Percentiles rank a stretch among this genome's conserved stretches.
Evolutionary conservation across 371 early-diverging fungal genomes (phyloP).

Genomic region (Mucor circinelloides): DNA sequence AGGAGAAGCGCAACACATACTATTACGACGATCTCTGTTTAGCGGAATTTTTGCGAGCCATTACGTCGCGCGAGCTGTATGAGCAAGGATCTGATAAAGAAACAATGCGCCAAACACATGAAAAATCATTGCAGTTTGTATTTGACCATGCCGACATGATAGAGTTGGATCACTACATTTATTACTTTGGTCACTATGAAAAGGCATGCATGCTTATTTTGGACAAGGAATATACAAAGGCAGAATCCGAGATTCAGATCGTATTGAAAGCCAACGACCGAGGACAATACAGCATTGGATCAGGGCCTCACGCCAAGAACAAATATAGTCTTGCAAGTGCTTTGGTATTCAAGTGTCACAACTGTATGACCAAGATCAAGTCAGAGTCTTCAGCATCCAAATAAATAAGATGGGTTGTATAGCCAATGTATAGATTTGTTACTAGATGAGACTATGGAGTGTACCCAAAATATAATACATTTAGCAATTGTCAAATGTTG

Average conservation of each 20-base stretch:
- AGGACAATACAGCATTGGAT: constrained; percentile 36
- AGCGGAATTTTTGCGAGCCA: constrained; percentile 57
- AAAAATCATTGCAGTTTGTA: constrained; percentile 23
- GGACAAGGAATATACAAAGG: constrained; percentile 43
- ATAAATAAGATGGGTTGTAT: neutral
- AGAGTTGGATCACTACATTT: constrained; percentile 62
- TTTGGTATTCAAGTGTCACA: constrained; percentile 51
- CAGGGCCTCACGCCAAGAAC: constrained; percentile 43
- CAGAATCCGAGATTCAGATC: constrained; percentile 48
- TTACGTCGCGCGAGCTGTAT: constrained; percentile 23
- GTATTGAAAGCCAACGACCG: constrained; percentile 40
- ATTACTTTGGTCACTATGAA: constrained; percentile 63
- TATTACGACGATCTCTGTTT: constrained; percentile 72
- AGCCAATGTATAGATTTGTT: neutral
- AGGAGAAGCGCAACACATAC: neutral
- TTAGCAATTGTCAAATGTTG: neutral
- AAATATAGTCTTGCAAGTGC: constrained; percentile 52
- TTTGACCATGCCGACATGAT: constrained; percentile 37
- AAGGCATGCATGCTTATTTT: constrained; percentile 50
- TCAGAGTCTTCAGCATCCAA: neutral
- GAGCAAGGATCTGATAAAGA: constrained; percentile 4
- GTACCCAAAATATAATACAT: no score
- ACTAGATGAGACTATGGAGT: neutral
- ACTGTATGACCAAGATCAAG: constrained; percentile 28
- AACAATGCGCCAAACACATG: constrained; percentile 14